Evolutionary conservation across 495 filamentous ascomycete genomes (phyloP), one percentile per base, ranked within the genome.

Genomic region (Penicillium paxilli): DNA sequence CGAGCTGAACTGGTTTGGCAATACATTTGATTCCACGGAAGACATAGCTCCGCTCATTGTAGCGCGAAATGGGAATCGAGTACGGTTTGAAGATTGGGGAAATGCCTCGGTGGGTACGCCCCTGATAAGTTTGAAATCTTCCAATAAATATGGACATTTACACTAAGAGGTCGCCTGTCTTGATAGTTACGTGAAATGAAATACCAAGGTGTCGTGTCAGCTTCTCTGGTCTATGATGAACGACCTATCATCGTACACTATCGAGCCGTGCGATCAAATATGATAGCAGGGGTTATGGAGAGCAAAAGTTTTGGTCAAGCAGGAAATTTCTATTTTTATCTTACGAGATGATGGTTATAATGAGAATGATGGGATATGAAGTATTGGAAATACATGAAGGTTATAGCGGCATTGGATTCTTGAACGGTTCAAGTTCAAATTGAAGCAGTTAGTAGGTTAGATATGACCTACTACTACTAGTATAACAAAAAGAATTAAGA

Each of bases 191-290:
- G 68, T 25, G 63, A 71, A 28, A 49, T 68, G 14, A 59, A 59
- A 40, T 67, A 60, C 21, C 54, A 62, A 23, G 64, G 60, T 2
- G 55, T 60, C n/a, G 58, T 67, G 0, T 65, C 62, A 5, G 59
- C 62, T 14, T 51, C 64, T 19, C 58, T 72, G 55, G 54, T 72
- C 5, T 69, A 72, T 32, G 67, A 72, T 37, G 42, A 60, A 7
- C 45, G 45, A 10, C 66, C 66, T 5, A 55, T 66, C 20, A 59
- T 66, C 42, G 69, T 69, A 24, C 46, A 69, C 40, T 72, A 69
- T 40, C 60, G 69, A 11, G 37, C 44, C 14, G 58, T 69, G 10
- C 52, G 57, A 38, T 58, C 60, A 16, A 54, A 65, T 8, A 51
- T 64, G 22, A 54, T 68, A 33, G 57, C 60, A 5, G 63, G 65